Base-by-base conservation (phyloP, 2,329 filamentous ascomycete species). In the Stachybotrys elegans region DNA sequence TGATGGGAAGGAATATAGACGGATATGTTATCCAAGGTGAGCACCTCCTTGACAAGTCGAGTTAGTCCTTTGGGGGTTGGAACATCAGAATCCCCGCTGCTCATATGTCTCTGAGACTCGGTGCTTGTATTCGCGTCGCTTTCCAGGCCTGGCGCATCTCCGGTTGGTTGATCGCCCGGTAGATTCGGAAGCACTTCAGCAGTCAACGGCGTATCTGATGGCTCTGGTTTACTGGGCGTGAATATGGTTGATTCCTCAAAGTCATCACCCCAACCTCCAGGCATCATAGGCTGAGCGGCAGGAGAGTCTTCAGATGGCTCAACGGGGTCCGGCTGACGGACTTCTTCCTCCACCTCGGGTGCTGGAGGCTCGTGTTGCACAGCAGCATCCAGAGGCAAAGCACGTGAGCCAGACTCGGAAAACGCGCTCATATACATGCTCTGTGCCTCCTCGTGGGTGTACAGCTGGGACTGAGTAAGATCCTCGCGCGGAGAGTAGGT, bases 391-490 rank as follows among this genome's bases (percentile, higher is more conserved):
- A n/a, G n/a, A n/a, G n/a, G n/a, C n/a, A 49, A 53, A 20, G 38
- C 32, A 22, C 35, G 34, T 13, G 46, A 44, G 12, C 50, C 60
- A 2, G 64, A 60, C 21, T 75, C 66, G 3, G 81, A 84, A 42
- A 84, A 77, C 2, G 81, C 81, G 49, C 81, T 92, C 82, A 90
- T 84, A 55, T 93, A 94, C 83, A 94, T 87, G 60, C 88, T 93
- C 57, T 88, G 83, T 0, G 86, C 87, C 49, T 92, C 86, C 48
- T 89, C 85, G 46, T 89, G 86, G 27, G 79, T 88, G 56, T 86
- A 92, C 2, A 90, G 57, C 32, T 79, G 83, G 5, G 88, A 92
- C 49, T 78, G 69, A 4, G 76, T 64, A 17, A 86, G 66, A 47
- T 83, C 79, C 25, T 79, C 72, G 4, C 47, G 41, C 20, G 53